A percentile compares a stretch with the other conserved stretches of the same genome.
phyloP scores from a whole-genome alignment of 305 asterid genomes.

The Lippia alba region DNA sequence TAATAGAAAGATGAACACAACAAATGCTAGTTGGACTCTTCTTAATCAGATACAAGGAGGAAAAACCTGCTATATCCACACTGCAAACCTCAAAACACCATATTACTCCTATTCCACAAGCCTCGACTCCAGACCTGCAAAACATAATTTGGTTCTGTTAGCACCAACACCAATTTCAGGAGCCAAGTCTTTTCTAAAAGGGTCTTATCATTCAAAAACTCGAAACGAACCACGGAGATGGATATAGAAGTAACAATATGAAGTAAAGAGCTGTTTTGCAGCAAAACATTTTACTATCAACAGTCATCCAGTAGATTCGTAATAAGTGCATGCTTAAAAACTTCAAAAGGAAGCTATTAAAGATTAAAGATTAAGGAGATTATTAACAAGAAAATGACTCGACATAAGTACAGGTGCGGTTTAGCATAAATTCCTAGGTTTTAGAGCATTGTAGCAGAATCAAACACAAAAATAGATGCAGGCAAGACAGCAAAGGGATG shows the following conservation, averaged over 20 bases:
- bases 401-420: neutral
- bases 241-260: neutral
- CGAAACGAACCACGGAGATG: neutral
- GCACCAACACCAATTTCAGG: constrained; percentile 2
- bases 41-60: constrained; percentile 11
- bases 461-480: neutral
- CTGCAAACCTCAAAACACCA: constrained; percentile 12
- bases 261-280: neutral
- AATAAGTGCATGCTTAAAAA: neutral
- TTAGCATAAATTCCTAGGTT: constrained; percentile 4
- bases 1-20: constrained; percentile 31
- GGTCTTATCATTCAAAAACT: too few species aligned
- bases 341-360: neutral
- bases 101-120: constrained; percentile 24
- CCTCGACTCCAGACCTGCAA: constrained; percentile 37
- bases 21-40: constrained; percentile 26
- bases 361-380: neutral
- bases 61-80: constrained; percentile 21
- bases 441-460: constrained; percentile 1
- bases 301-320: too few species aligned
- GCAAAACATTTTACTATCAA: too few species aligned
- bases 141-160: constrained; percentile 15
- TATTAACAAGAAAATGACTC: neutral
- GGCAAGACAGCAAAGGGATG: neutral
- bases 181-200: neutral